These are phyloP conservation scores for Kalmanozyma brasiliensis DNA, from an alignment of 1,284 basidiomycete genomes.

Conservation along the genomic window DNA sequence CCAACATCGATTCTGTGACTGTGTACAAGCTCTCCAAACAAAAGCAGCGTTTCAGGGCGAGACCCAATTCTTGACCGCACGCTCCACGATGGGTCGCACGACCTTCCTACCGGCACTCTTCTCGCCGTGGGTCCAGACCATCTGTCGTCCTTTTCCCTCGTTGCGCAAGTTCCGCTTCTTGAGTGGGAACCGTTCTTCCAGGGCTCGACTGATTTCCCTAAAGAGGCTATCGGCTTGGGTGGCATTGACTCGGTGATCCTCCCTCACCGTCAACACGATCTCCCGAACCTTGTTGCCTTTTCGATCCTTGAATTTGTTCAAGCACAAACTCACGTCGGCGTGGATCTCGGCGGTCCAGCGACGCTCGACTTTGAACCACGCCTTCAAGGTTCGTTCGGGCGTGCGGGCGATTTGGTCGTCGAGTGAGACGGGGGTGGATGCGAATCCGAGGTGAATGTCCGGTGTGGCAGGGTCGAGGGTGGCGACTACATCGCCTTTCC, in stretches of 20 bases:
- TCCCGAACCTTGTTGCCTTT: conserved; percentile 42
- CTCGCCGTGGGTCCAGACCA: conserved; percentile 50
- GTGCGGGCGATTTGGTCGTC: conserved; percentile 65
- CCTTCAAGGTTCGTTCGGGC: conserved; percentile 30
- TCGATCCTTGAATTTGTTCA: conserved; percentile 52
- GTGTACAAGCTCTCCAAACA: too few species aligned
- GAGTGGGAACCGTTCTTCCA: conserved; percentile 30
- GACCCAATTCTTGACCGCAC: conserved; percentile 50
- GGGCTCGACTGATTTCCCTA: conserved; percentile 23
- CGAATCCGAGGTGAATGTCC: conserved; percentile 65
- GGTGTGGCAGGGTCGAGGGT: conserved; percentile 60
- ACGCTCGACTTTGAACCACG: conserved; percentile 64
- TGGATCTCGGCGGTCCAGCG: conserved; percentile 57
- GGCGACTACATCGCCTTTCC: conserved; percentile 66
- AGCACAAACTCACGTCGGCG: conserved; percentile 51
- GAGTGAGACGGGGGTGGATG: conserved; percentile 66
- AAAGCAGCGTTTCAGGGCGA: conserved; percentile 13
- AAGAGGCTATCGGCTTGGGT: conserved; percentile 54
- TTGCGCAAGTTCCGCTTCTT: conserved; percentile 14
- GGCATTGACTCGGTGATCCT: conserved; percentile 40
- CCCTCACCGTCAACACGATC: conserved; percentile 50
- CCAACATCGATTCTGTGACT: not conserved
- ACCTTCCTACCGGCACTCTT: conserved; percentile 53
- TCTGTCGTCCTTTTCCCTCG: conserved; percentile 26
- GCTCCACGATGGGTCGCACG: conserved; percentile 58